These are phyloP conservation scores for Stromatinia cepivora DNA, from an alignment of 2,329 filamentous ascomycete genomes.

Conservation along the genomic window DNA sequence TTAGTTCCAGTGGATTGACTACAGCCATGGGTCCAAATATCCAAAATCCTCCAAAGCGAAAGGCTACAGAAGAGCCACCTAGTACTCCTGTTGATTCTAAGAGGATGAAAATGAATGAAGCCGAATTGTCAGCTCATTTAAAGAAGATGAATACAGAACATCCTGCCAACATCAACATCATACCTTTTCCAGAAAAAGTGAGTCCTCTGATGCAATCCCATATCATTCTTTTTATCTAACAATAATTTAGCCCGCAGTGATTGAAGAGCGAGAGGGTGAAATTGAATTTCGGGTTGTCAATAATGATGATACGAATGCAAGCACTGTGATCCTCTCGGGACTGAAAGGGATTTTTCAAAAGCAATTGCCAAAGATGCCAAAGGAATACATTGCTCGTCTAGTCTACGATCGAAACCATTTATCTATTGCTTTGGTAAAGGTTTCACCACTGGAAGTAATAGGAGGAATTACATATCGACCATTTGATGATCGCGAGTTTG, in stretches of 20 bases:
- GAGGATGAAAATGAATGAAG: slow-evolving; percentile 56
- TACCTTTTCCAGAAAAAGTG: slow-evolving; percentile 89
- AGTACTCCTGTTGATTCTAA: slow-evolving; percentile 63
- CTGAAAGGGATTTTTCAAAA: slow-evolving; percentile 99
- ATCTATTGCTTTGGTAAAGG: slow-evolving; percentile 96
- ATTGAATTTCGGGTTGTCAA: slow-evolving; percentile 98
- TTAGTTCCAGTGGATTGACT: background rate
- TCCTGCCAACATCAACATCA: slow-evolving; percentile 63
- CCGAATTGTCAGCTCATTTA: slow-evolving; percentile 48
- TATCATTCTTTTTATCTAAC: background rate
- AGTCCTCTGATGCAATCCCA: slow-evolving; percentile 24
- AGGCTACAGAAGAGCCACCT: slow-evolving; percentile 65
- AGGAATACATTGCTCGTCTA: slow-evolving; percentile 95
- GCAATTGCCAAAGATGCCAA: slow-evolving; percentile 97
- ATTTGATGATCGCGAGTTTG: slow-evolving; percentile 88
- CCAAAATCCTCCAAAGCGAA: slow-evolving; percentile 57
- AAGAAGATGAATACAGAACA: slow-evolving; percentile 47
- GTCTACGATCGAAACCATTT: slow-evolving; percentile 97
- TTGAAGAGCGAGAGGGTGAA: slow-evolving; percentile 90
- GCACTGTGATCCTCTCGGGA: slow-evolving; percentile 90
- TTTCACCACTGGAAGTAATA: slow-evolving; percentile 82
- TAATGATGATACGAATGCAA: slow-evolving; percentile 86
- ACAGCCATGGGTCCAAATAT: slow-evolving; percentile 4
- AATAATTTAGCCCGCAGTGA: slow-evolving; percentile 68
- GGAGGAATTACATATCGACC: slow-evolving; percentile 96